Evolutionary conservation across 2,329 filamentous ascomycete genomes (phyloP).

Genomic region (Exophiala alcalophila): DNA sequence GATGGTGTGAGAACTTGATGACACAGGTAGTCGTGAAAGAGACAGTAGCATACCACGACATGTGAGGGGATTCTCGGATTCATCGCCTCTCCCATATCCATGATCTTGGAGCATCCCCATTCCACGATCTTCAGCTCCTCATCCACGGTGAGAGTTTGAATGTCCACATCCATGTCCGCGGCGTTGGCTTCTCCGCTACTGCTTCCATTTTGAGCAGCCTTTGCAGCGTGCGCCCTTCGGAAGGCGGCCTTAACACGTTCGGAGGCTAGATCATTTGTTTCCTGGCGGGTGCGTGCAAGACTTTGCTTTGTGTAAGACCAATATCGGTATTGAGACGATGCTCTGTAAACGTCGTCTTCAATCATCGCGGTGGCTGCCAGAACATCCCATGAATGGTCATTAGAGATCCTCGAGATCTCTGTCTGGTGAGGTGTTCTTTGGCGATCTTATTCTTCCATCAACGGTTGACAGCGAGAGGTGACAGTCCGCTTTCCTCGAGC

Average conservation of each 20-base stretch:
- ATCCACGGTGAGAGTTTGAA: conserved; percentile 70
- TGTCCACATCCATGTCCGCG: conserved; percentile 45
- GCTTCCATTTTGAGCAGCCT: conserved; percentile 39
- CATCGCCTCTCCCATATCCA: conserved; percentile 59
- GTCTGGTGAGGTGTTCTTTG: too few relatives aligned
- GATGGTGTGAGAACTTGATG: neutral
- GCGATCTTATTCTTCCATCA: too few relatives aligned
- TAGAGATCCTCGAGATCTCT: too few relatives aligned
- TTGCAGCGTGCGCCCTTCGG: conserved; percentile 43
- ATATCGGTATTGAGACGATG: conserved; percentile 82
- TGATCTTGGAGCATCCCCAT: conserved; percentile 67
- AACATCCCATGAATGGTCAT: too few relatives aligned
- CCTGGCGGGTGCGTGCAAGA: conserved; percentile 67
- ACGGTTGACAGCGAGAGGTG: too few relatives aligned
- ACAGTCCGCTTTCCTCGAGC: too few relatives aligned
- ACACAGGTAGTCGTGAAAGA: neutral
- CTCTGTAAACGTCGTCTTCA: conserved; percentile 87
- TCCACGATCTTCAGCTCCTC: conserved; percentile 81
- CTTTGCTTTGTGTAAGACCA: conserved; percentile 85
- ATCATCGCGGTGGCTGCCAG: conserved; percentile 61
- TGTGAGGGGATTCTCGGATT: conserved; percentile 51
- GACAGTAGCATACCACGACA: conserved; percentile 41
- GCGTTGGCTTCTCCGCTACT: conserved; percentile 25
- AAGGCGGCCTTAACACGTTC: conserved; percentile 62
- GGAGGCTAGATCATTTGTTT: conserved; percentile 76